Conservation (phyloP, 257 asterid species). For the Solanum neorickii region DNA sequence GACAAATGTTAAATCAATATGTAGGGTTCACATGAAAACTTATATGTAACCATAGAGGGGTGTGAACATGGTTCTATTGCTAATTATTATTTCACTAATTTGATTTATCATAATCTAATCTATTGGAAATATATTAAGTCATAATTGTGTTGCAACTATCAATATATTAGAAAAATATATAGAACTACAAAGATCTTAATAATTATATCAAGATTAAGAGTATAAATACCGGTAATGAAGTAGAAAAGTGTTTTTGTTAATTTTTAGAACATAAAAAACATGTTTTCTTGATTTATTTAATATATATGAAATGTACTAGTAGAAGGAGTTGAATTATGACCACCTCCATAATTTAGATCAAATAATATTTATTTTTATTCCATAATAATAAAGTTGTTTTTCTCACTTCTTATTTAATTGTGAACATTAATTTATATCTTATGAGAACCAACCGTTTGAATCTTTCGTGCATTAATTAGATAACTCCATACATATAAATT, state of each 20-base stretch:
- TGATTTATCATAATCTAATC: background rate
- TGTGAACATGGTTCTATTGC: background rate
- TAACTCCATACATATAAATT: too few relatives aligned
- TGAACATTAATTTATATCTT: background rate
- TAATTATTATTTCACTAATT: too few relatives aligned
- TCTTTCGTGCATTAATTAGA: background rate
- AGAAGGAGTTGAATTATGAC: background rate
- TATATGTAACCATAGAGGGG: background rate
- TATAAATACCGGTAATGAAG: background rate
- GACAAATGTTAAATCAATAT: background rate
- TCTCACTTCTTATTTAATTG: background rate
- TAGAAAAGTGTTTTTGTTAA: background rate
- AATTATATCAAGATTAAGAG: background rate
- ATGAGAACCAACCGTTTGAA: background rate
- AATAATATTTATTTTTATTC: too few relatives aligned
- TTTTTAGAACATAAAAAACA: background rate
- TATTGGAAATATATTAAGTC: background rate
- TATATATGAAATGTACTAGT: background rate
- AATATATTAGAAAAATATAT: too few relatives aligned
- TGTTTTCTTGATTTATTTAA: too few relatives aligned
- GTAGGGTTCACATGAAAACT: background rate
- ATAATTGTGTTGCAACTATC: background rate
- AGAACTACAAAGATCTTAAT: background rate
- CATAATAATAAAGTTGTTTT: too few relatives aligned
- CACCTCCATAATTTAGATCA: background rate